Base-by-base conservation (phyloP, 306 rosid genomes). In the Dicorynia guianensis region DNA sequence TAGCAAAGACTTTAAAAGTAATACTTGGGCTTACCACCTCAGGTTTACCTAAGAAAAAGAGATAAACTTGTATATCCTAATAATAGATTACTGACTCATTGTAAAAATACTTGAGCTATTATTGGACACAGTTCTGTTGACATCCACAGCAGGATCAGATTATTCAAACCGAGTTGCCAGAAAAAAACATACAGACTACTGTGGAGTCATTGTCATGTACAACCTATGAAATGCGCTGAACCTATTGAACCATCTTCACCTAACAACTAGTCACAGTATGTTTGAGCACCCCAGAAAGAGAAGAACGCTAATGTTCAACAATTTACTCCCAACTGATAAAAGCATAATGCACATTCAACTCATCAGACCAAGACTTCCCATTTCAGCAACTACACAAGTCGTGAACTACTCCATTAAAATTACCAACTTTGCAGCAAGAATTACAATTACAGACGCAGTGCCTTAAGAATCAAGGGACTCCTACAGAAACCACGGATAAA, bases 331-430 rank as follows among this genome's bases (percentile, higher is more conserved):
- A 75, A 46, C 62, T 25, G 54, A 59, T 36, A 1, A 47, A 47
- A 68, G 67, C 92, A 91, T 77, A 80, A 87, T 34, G 76, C 87
- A 79, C 85, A 85, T 83, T 89, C 64, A 89, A 82, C 88, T 65
- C 46, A 25, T 25, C 30, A 57, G 3, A 69, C 55, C 43, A 79
- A 72, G 15, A 80, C 86, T 75, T 72, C 77, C 83, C 88, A 86
- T 77, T 83, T 60, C 10, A 77, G 76, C 30, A 39, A 78, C 93
- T 30, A 85, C 52, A 63, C 53, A 71, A 55, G 61, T 78, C 46
- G 72, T 4, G 34, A 50, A 59, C 54, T 48, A 78, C 73, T 79
- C 59, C 77, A 71, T 58, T 18, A 77, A 83, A 74, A 47, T 70
- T 15, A 81, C 42, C 36, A 74, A 73, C 77, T 74, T 59, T 0